Percentiles rank a stretch among this genome's conserved stretches.
These are phyloP conservation scores for Exophiala sideris DNA, from an alignment of 2,329 filamentous ascomycete genomes.

Conservation along the genomic window DNA sequence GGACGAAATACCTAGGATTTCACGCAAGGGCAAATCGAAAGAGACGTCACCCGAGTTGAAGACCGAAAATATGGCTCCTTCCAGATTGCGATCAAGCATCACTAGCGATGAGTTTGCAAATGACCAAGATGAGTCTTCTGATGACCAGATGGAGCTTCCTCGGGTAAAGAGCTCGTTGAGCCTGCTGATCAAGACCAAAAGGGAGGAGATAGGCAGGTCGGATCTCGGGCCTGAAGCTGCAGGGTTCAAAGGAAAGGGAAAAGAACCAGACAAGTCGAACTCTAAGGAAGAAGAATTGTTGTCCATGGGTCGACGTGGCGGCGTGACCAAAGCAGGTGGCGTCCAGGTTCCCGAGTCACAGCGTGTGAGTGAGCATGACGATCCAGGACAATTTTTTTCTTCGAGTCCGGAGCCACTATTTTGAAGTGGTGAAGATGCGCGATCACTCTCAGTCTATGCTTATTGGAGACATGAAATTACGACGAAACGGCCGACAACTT, in stretches of 20 bases:
- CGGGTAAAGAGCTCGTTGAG: slow-evolving; percentile 29
- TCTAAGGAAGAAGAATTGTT: slow-evolving; percentile 24
- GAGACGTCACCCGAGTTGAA: slow-evolving; percentile 5
- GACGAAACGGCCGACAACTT: slow-evolving; percentile 12
- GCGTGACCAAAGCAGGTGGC: slow-evolving; percentile 27
- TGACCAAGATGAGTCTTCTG: slow-evolving; percentile 11
- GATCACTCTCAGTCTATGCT: background rate
- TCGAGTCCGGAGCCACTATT: slow-evolving; percentile 24
- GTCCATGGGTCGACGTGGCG: slow-evolving; percentile 23
- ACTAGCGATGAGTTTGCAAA: slow-evolving; percentile 9
- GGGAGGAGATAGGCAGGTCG: slow-evolving; percentile 18
- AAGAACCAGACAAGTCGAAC: slow-evolving; percentile 14
- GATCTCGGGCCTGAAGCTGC: slow-evolving; percentile 16
- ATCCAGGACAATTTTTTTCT: slow-evolving; percentile 8
- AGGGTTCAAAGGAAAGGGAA: slow-evolving; percentile 13
- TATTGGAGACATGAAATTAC: slow-evolving; percentile 10
- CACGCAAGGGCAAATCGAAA: slow-evolving; percentile 21
- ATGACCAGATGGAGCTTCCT: slow-evolving; percentile 1
- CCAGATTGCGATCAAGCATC: slow-evolving; percentile 8
- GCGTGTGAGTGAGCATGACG: slow-evolving; percentile 18
- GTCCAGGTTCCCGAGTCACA: slow-evolving; percentile 23
- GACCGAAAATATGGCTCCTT: slow-evolving; percentile 10
- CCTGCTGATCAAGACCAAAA: slow-evolving; percentile 28
- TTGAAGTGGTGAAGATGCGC: slow-evolving; percentile 2
- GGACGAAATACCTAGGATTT: slow-evolving; percentile 18